Evolutionary conservation across 257 asterid species (phyloP).

Genomic region (Penstemon davidsonii): DNA sequence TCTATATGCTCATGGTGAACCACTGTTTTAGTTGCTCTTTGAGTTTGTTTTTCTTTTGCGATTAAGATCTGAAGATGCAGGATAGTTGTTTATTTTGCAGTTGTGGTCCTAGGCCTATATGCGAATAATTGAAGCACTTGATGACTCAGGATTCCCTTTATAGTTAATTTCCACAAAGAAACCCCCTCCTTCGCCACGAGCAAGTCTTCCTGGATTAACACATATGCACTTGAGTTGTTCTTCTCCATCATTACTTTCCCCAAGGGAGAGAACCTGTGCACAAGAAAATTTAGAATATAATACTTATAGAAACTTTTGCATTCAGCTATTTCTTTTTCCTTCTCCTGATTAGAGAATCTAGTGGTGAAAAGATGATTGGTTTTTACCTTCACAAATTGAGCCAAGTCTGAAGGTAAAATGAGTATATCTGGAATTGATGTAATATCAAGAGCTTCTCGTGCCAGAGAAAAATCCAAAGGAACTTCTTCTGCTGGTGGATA

Average conservation of each 20-base stretch:
- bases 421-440: constrained; percentile 79
- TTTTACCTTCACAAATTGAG: constrained; percentile 78
- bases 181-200: constrained; percentile 99
- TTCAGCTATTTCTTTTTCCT: constrained; percentile 1
- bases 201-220: constrained; percentile 88
- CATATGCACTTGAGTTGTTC: constrained; percentile 68
- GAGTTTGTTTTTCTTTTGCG: constrained; percentile 14
- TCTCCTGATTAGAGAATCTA: not conserved
- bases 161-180: constrained; percentile 84
- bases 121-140: constrained; percentile 79
- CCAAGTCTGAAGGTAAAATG: constrained; percentile 86
- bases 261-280: constrained; percentile 60
- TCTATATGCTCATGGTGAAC: not conserved
- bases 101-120: constrained; percentile 38
- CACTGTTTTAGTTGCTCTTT: not conserved
- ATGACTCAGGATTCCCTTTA: constrained; percentile 52
- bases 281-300: constrained; percentile 7
- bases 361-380: not conserved
- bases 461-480: constrained; percentile 82
- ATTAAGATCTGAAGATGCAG: not conserved
- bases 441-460: constrained; percentile 70
- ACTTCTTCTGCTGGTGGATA: constrained; percentile 92
- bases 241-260: constrained; percentile 57
- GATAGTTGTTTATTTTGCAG: not conserved
- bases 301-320: not conserved